phyloP scores from a whole-genome alignment of 192 early-diverging fungal genomes.

The Coemansia sp. region DNA sequence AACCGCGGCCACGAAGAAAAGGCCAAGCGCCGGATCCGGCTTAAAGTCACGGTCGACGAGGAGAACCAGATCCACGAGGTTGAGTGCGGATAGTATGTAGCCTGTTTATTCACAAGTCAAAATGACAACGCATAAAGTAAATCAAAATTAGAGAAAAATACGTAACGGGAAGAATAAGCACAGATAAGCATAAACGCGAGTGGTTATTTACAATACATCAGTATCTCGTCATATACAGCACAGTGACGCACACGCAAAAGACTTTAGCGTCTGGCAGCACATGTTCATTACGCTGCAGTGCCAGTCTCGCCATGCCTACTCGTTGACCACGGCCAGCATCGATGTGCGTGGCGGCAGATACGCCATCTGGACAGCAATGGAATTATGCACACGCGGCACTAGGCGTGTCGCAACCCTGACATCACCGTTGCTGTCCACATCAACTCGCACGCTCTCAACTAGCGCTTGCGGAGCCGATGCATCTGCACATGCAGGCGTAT shows the following conservation, averaged over 20 bases:
- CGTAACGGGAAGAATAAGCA: too few relatives aligned
- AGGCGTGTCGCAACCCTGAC: conserved; percentile 12
- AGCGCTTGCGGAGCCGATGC: neutral
- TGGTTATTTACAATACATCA: too few relatives aligned
- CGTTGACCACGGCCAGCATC: conserved; percentile 30
- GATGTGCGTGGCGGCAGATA: conserved; percentile 45
- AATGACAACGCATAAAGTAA: too few relatives aligned
- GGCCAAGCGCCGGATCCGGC: conserved; percentile 25
- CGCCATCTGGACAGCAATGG: conserved; percentile 18
- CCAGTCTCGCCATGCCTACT: neutral
- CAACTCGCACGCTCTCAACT: conserved; percentile 4
- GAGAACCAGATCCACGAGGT: conserved; percentile 35
- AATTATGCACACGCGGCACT: conserved; percentile 10
- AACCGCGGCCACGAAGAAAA: conserved; percentile 41
- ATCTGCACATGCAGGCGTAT: neutral
- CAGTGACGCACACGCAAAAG: neutral
- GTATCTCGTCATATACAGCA: neutral
- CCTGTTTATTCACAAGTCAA: neutral
- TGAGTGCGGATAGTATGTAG: conserved; percentile 23
- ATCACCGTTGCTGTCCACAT: conserved; percentile 8
- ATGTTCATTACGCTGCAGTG: neutral
- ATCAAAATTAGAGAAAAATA: neutral
- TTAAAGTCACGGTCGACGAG: conserved; percentile 47
- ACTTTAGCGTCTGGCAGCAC: neutral
- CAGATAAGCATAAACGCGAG: too few relatives aligned